Conservation (phyloP, 2,329 filamentous ascomycete genomes). For the Epichloe glyceriae region DNA sequence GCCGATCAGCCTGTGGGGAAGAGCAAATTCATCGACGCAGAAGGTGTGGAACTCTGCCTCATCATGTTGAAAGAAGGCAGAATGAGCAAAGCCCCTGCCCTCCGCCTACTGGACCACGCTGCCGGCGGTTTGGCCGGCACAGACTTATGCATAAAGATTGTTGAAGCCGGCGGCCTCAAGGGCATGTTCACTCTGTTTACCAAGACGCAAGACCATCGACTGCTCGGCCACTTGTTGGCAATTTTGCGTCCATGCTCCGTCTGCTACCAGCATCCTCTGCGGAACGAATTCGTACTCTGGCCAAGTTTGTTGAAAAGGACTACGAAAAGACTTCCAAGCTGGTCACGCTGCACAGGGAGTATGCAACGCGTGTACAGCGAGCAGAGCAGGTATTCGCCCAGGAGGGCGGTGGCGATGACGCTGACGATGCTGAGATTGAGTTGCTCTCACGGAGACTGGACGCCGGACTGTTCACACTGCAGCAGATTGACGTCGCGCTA, state of each 20-base stretch:
- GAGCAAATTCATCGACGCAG: slow-evolving; percentile 69
- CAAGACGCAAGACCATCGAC: slow-evolving; percentile 60
- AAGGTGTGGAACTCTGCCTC: slow-evolving; percentile 80
- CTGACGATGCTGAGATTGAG: slow-evolving; percentile 49
- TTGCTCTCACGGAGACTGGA: slow-evolving; percentile 68
- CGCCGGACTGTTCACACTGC: slow-evolving; percentile 70
- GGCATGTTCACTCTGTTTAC: slow-evolving; percentile 77
- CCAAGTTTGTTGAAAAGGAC: slow-evolving; percentile 92
- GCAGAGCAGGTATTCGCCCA: slow-evolving; percentile 35
- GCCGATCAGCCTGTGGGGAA: slow-evolving; percentile 68
- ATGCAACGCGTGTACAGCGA: slow-evolving; percentile 47
- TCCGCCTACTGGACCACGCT: slow-evolving; percentile 78
- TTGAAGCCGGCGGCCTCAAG: slow-evolving; percentile 77
- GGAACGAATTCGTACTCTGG: slow-evolving; percentile 68
- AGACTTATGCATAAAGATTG: slow-evolving; percentile 59
- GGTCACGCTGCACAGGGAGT: slow-evolving; percentile 57
- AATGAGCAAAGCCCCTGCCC: slow-evolving; percentile 61
- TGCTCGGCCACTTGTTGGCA: slow-evolving; percentile 68
- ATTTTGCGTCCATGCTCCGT: slow-evolving; percentile 72
- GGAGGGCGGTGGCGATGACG: slow-evolving; percentile 10
- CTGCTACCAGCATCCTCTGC: slow-evolving; percentile 65
- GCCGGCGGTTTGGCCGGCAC: slow-evolving; percentile 35
- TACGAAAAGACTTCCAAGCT: slow-evolving; percentile 74
- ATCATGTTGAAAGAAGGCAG: slow-evolving; percentile 89
- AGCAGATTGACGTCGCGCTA: slow-evolving; percentile 71